phyloP scores from a whole-genome alignment of 164 flowering plant genomes.

The Stephania japonica region DNA sequence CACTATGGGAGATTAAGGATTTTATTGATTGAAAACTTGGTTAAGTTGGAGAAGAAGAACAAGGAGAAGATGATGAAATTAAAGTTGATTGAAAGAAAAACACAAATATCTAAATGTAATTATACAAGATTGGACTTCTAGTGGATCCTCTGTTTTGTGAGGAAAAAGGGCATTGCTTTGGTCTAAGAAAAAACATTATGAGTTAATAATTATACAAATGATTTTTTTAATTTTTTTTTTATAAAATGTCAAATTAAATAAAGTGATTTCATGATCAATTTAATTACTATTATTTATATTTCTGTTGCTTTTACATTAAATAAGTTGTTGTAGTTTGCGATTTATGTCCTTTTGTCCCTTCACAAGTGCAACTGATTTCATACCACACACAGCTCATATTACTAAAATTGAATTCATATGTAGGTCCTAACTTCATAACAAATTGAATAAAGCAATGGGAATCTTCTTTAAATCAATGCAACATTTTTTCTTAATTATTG shows the following conservation, averaged over 20 bases:
- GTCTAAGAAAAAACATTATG: background rate
- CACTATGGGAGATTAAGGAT: background rate
- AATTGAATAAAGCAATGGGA: background rate
- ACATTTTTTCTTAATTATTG: background rate
- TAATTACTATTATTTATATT: background rate
- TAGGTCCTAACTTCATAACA: background rate
- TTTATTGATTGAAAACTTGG: background rate
- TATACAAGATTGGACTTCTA: background rate
- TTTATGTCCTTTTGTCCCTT: background rate
- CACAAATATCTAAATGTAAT: conserved; percentile 6
- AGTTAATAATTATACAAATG: background rate
- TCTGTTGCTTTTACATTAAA: background rate
- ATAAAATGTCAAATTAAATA: no score
- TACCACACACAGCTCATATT: background rate
- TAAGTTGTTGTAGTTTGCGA: background rate
- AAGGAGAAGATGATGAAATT: background rate
- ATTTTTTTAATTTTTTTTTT: no score
- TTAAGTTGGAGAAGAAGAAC: background rate
- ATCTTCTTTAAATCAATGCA: background rate
- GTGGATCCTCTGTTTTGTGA: background rate
- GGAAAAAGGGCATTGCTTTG: background rate
- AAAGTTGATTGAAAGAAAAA: background rate
- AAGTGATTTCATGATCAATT: no score
- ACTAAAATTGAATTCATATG: background rate
- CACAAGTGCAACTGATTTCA: background rate